A percentile compares a stretch with the other conserved stretches of the same genome.
Evolutionary conservation across 106 monocot genomes (phyloP).

Genomic region (Apostasia ramifera): DNA sequence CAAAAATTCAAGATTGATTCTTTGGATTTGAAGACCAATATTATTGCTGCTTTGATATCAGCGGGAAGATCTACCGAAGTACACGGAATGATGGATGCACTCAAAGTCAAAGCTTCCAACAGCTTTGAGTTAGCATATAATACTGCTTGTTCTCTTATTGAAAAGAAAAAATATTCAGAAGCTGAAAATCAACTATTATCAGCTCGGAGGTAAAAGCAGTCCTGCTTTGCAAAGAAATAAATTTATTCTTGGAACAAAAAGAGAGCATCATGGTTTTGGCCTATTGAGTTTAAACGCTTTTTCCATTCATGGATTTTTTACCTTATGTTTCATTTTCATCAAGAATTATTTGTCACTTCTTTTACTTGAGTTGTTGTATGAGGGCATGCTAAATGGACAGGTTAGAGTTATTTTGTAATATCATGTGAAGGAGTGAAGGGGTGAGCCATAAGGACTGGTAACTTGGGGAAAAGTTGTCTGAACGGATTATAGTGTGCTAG

Average conservation of each 20-base stretch:
- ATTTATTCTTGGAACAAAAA: neutral
- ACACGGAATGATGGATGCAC: constrained; percentile 66
- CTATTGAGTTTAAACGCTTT: no score
- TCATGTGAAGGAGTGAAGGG: no score
- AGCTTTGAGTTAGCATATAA: constrained; percentile 93
- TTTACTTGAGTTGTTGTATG: no score
- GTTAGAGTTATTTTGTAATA: neutral
- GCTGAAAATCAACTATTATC: constrained; percentile 82
- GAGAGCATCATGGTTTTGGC: no score
- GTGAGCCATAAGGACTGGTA: no score
- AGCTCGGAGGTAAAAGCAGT: constrained; percentile 63
- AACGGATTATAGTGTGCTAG: no score
- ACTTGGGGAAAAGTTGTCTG: no score
- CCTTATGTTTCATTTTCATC: no score
- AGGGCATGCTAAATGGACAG: neutral
- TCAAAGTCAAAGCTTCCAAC: constrained; percentile 71
- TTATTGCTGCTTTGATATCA: constrained; percentile 72
- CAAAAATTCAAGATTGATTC: constrained; percentile 87
- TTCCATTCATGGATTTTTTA: no score
- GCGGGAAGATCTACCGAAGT: constrained; percentile 82
- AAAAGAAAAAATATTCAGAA: constrained; percentile 64
- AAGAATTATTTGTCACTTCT: no score
- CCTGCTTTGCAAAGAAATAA: neutral
- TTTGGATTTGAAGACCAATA: constrained; percentile 75
- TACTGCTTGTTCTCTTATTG: constrained; percentile 79